phyloP scores from a whole-genome alignment of 2,329 filamentous ascomycete species.

The Cytospora piceae region DNA sequence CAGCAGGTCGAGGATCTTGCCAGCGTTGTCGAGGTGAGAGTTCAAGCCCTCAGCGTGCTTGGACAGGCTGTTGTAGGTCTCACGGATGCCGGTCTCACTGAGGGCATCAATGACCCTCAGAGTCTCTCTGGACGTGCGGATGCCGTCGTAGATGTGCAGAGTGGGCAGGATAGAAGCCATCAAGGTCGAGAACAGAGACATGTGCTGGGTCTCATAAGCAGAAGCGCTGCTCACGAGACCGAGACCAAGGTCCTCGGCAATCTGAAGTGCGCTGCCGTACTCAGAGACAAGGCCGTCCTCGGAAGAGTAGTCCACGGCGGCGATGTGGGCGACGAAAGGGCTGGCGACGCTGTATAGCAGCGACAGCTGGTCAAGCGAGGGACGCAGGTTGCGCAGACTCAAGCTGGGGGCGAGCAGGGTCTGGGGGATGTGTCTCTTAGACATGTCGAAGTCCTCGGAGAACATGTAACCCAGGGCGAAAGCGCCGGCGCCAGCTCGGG shows the following conservation, averaged over 20 bases:
- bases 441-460: conserved; percentile 92
- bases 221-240: conserved; percentile 85
- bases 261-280: conserved; percentile 77
- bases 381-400: conserved; percentile 77
- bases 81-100: conserved; percentile 64
- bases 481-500: conserved; percentile 83
- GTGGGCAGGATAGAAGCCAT: conserved; percentile 74
- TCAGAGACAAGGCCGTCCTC: conserved; percentile 78
- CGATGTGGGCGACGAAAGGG: conserved; percentile 89
- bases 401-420: conserved; percentile 85
- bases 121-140: conserved; percentile 73
- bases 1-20: conserved; percentile 70
- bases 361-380: conserved; percentile 88
- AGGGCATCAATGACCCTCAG: conserved; percentile 73
- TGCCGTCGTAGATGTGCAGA: conserved; percentile 78
- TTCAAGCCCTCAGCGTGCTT: conserved; percentile 62
- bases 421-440: conserved; percentile 90
- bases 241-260: conserved; percentile 88
- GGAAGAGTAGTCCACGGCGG: conserved; percentile 82
- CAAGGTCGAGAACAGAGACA: conserved; percentile 75
- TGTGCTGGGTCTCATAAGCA: conserved; percentile 90
- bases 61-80: conserved; percentile 68
- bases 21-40: conserved; percentile 72
- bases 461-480: conserved; percentile 97
- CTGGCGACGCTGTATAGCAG: conserved; percentile 90